A percentile compares a stretch with the other conserved stretches of the same genome.
These are phyloP conservation scores for Centella asiatica DNA, from an alignment of 129 eudicot genomes.

Conservation along the genomic window DNA sequence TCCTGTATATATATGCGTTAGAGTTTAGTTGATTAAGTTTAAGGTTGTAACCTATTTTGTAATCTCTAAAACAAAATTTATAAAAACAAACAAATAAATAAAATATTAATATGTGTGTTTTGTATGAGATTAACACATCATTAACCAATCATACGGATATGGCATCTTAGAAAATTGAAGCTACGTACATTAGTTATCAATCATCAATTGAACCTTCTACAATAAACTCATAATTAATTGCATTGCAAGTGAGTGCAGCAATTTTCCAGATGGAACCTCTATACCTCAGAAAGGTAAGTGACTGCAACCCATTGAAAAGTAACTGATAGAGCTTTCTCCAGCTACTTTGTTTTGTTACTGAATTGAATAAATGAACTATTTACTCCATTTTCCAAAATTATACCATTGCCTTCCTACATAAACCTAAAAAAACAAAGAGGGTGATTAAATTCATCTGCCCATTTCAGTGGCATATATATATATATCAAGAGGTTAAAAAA, in stretches of 20 bases:
- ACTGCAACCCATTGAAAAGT: constrained; percentile 30
- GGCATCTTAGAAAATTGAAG: too few relatives aligned
- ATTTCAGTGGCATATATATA: constrained; percentile 24
- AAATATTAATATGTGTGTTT: too few relatives aligned
- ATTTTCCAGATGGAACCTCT: background rate
- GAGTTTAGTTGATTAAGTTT: too few relatives aligned
- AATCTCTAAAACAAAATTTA: too few relatives aligned
- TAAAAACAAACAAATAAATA: too few relatives aligned
- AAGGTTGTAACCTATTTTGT: too few relatives aligned
- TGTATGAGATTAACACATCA: too few relatives aligned
- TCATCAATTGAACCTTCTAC: background rate
- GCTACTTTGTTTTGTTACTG: constrained; percentile 24
- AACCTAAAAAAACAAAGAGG: constrained; percentile 32
- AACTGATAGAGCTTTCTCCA: background rate
- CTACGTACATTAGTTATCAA: too few relatives aligned
- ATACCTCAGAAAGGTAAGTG: constrained; percentile 23
- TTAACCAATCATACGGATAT: too few relatives aligned
- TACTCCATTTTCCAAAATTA: constrained; percentile 33
- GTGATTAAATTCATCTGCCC: constrained; percentile 30
- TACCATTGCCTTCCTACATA: constrained; percentile 40
- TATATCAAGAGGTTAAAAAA: constrained; percentile 15
- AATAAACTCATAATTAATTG: too few relatives aligned
- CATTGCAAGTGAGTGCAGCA: too few relatives aligned
- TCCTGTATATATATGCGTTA: too few relatives aligned
- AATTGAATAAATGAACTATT: constrained; percentile 19